Conservation (phyloP, 768 basidiomycete genomes). For the Crassisporium funariophilum region DNA sequence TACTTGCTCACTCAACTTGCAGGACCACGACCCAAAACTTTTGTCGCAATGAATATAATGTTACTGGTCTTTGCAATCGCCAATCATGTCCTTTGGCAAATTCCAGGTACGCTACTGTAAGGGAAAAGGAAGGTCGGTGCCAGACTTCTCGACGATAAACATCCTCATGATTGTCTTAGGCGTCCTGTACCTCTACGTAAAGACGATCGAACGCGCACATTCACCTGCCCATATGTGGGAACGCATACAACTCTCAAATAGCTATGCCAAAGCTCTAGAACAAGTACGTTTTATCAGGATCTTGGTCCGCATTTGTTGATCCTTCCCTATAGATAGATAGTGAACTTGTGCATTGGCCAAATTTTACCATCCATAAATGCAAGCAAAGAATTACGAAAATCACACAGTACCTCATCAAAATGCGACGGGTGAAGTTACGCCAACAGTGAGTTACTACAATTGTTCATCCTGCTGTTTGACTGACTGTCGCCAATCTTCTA, state of each 20-base stretch:
- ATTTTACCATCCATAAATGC: conserved; percentile 97
- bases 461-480: neutral
- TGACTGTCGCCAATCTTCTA: conserved; percentile 37
- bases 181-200: conserved; percentile 88
- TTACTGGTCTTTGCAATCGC: conserved; percentile 92
- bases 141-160: neutral
- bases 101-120: conserved; percentile 95
- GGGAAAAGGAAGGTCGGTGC: conserved; percentile 86
- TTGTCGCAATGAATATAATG: conserved; percentile 98
- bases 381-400: conserved; percentile 99
- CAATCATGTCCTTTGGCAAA: conserved; percentile 99
- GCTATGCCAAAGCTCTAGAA: conserved; percentile 93
- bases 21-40: conserved; percentile 97
- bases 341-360: conserved; percentile 97
- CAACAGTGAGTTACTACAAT: conserved; percentile 65
- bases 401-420: conserved; percentile 98
- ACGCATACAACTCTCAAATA: conserved; percentile 86
- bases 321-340: conserved; percentile 73
- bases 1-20: conserved; percentile 9
- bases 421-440: conserved; percentile 86
- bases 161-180: conserved; percentile 43
- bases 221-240: conserved; percentile 99
- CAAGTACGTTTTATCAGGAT: conserved; percentile 57
- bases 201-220: conserved; percentile 97
- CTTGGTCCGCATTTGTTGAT: neutral